phyloP scores from a whole-genome alignment of 1,284 basidiomycete genomes.

The Cryptococcus neoformans region DNA sequence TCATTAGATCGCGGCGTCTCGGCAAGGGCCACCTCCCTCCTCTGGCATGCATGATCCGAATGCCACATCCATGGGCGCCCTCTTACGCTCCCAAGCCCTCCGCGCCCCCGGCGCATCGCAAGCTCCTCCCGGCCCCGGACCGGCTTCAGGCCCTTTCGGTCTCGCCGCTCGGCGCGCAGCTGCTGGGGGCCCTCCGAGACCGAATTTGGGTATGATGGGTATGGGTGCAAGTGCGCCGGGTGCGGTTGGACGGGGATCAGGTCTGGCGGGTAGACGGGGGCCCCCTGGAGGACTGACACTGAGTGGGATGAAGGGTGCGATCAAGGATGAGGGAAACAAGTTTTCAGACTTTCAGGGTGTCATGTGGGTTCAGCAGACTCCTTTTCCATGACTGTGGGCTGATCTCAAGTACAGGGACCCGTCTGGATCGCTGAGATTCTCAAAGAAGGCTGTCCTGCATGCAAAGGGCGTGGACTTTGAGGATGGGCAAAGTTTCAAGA shows the following conservation, averaged over 20 bases:
- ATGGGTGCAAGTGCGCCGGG: constrained; percentile 28
- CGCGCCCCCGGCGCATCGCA: constrained; percentile 3
- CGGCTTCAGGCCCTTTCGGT: constrained; percentile 41
- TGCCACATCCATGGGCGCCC: constrained; percentile 43
- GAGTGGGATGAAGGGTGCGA: constrained; percentile 39
- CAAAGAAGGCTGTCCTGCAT: constrained; percentile 88
- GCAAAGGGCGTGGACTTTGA: constrained; percentile 92
- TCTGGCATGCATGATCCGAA: constrained; percentile 22
- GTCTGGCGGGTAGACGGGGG: constrained; percentile 35
- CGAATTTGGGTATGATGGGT: constrained; percentile 33
- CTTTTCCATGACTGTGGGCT: not conserved
- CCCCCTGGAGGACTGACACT: constrained; percentile 46
- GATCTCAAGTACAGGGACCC: constrained; percentile 65
- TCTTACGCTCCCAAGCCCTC: constrained; percentile 42
- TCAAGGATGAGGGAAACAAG: constrained; percentile 29
- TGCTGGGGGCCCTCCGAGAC: constrained; percentile 30
- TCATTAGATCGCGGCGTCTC: constrained; percentile 26
- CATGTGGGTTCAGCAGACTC: constrained; percentile 60
- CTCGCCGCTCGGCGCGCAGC: constrained; percentile 42
- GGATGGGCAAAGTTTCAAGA: constrained; percentile 86
- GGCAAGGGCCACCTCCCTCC: constrained; percentile 25
- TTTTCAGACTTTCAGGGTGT: constrained; percentile 94
- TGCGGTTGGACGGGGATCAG: constrained; percentile 30
- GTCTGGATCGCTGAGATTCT: constrained; percentile 88
- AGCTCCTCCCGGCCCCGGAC: constrained; percentile 22